Evolutionary conservation across 768 basidiomycete species (phyloP).

Genomic region (Leucogyrophana mollusca): DNA sequence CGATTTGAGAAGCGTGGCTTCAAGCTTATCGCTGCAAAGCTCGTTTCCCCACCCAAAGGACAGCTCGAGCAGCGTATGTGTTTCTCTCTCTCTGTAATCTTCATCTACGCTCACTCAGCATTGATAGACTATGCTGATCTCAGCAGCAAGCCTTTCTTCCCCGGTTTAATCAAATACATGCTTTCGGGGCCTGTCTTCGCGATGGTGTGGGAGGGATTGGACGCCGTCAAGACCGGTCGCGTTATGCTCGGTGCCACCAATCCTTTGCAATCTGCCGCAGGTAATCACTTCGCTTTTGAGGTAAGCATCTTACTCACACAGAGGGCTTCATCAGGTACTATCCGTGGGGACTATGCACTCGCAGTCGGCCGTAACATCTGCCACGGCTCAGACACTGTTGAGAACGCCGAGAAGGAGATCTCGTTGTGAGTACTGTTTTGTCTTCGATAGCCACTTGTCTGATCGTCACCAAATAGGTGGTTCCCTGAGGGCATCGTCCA

Average conservation of each 20-base stretch:
- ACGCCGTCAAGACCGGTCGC: constrained; percentile 94
- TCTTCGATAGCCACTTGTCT: constrained; percentile 2
- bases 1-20: constrained; percentile 98
- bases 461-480: constrained; percentile 54
- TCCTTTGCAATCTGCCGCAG: constrained; percentile 86
- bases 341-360: constrained; percentile 94
- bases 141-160: constrained; percentile 93
- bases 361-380: constrained; percentile 95
- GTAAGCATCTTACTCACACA: constrained; percentile 4
- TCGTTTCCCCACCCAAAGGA: constrained; percentile 72
- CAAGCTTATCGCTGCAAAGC: constrained; percentile 95
- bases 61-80: constrained; percentile 88
- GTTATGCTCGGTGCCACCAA: constrained; percentile 96
- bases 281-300: constrained; percentile 39
- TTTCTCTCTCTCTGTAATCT: background rate
- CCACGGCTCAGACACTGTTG: constrained; percentile 88
- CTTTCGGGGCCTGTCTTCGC: constrained; percentile 91
- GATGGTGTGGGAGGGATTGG: constrained; percentile 95
- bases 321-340: constrained; percentile 62
- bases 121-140: constrained; percentile 91
- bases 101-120: background rate
- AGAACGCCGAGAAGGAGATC: constrained; percentile 94
- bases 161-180: constrained; percentile 96
- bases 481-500: constrained; percentile 85
- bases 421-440: constrained; percentile 57